Percentiles rank a stretch among this genome's conserved stretches.
Evolutionary conservation across 352 stramenopile species (phyloP).

Genomic region (Phytopythium mirpurense): DNA sequence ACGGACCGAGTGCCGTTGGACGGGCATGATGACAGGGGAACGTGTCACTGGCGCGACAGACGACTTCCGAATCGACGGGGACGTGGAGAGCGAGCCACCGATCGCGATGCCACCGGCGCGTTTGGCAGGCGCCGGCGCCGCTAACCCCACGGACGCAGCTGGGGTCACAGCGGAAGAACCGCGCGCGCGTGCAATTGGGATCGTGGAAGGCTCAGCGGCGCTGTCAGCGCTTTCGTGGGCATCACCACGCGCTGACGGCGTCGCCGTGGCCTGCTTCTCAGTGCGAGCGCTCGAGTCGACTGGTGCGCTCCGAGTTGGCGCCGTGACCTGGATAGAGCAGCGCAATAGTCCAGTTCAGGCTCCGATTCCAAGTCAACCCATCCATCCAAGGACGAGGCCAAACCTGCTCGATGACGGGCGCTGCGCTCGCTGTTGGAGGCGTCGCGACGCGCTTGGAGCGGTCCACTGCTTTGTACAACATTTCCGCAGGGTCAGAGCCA

Average conservation of each 20-base stretch:
- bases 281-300: background rate
- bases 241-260: background rate
- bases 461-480: too few species aligned
- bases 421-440: background rate
- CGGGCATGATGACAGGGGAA: constrained; percentile 36
- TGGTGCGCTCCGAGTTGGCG: background rate
- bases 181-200: background rate
- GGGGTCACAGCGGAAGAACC: background rate
- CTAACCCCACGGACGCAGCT: background rate
- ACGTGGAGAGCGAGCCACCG: constrained; percentile 11
- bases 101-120: constrained; percentile 17
- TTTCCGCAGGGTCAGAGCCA: too few species aligned
- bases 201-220: background rate
- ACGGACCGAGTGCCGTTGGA: constrained; percentile 23
- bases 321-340: background rate
- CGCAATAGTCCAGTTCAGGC: too few species aligned
- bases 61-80: constrained; percentile 6
- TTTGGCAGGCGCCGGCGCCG: background rate
- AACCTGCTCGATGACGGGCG: background rate
- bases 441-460: constrained; percentile 19
- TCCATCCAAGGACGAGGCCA: background rate
- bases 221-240: background rate
- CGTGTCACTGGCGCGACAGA: constrained; percentile 15
- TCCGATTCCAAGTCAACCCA: constrained; percentile 6
- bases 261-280: background rate